Evolutionary conservation across 768 basidiomycete species (phyloP).

Genomic region (Butyriboletus loyo): DNA sequence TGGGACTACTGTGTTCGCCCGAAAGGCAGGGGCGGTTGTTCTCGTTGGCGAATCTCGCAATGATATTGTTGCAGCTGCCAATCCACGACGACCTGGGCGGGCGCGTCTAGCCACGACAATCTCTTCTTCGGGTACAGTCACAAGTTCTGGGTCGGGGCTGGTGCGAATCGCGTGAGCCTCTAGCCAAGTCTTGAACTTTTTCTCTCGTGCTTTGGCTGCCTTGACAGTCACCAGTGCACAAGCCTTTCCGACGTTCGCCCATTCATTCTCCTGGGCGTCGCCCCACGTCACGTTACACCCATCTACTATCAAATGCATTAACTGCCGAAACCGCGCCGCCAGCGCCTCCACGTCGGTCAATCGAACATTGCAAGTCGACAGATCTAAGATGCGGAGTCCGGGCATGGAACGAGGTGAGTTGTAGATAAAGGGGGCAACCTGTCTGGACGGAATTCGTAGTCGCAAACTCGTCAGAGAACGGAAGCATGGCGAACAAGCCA

Average conservation of each 20-base stretch:
- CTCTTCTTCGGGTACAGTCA: not conserved
- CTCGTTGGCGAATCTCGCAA: slow-evolving; percentile 37
- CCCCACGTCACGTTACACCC: slow-evolving; percentile 54
- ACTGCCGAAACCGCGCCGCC: slow-evolving; percentile 43
- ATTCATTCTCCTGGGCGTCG: slow-evolving; percentile 51
- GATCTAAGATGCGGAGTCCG: slow-evolving; percentile 60
- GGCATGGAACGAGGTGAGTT: slow-evolving; percentile 35
- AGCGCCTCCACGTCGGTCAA: slow-evolving; percentile 54
- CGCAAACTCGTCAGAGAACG: slow-evolving; percentile 51
- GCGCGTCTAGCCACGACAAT: slow-evolving; percentile 14
- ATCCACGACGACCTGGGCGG: slow-evolving; percentile 52
- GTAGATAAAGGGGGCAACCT: slow-evolving; percentile 43
- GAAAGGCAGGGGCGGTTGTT: slow-evolving; percentile 11
- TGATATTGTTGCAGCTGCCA: slow-evolving; percentile 67
- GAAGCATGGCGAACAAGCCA: slow-evolving; percentile 46
- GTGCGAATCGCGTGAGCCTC: slow-evolving; percentile 30
- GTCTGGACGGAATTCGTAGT: slow-evolving; percentile 70
- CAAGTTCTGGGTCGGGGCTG: not conserved
- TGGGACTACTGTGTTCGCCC: slow-evolving; percentile 15
- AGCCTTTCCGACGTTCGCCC: slow-evolving; percentile 57
- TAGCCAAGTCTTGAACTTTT: slow-evolving; percentile 50
- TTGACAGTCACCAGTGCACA: slow-evolving; percentile 61
- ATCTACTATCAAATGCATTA: slow-evolving; percentile 73
- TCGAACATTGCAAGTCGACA: slow-evolving; percentile 65
- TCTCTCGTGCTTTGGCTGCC: slow-evolving; percentile 66